A percentile compares a stretch with the other conserved stretches of the same genome.
phyloP scores from a whole-genome alignment of 2,329 filamentous ascomycete genomes.

The Saccharata proteae region DNA sequence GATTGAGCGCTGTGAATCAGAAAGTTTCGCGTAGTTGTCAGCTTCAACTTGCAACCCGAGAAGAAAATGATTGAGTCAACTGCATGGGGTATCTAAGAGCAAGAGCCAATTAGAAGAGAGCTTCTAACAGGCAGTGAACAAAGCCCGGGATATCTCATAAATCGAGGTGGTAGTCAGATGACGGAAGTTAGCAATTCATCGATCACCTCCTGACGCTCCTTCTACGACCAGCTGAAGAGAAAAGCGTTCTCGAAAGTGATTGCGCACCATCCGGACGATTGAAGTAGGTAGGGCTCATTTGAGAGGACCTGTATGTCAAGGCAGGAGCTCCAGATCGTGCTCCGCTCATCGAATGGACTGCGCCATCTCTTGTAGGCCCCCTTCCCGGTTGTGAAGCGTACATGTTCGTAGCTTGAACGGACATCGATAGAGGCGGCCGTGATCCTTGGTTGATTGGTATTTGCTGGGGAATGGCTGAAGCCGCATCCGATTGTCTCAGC shows the following conservation, averaged over 20 bases:
- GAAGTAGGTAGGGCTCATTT: background rate
- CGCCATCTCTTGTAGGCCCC: background rate
- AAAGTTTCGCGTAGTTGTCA: no score
- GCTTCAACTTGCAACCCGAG: no score
- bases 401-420: background rate
- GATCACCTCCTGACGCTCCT: conserved; percentile 6
- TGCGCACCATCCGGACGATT: background rate
- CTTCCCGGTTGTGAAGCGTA: background rate
- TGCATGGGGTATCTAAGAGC: no score
- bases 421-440: background rate
- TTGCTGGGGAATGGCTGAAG: no score
- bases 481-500: no score
- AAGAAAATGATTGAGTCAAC: no score
- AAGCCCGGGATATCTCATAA: no score
- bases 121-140: no score
- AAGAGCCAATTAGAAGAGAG: no score
- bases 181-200: background rate
- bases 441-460: no score
- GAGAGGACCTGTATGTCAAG: background rate
- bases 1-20: no score
- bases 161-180: no score
- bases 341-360: background rate
- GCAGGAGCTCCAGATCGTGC: background rate
- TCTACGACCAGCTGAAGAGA: conserved; percentile 1
- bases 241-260: background rate